These are phyloP conservation scores for Hanseniaspora vineae DNA, from an alignment of 805 yeast species.

Conservation along the genomic window DNA sequence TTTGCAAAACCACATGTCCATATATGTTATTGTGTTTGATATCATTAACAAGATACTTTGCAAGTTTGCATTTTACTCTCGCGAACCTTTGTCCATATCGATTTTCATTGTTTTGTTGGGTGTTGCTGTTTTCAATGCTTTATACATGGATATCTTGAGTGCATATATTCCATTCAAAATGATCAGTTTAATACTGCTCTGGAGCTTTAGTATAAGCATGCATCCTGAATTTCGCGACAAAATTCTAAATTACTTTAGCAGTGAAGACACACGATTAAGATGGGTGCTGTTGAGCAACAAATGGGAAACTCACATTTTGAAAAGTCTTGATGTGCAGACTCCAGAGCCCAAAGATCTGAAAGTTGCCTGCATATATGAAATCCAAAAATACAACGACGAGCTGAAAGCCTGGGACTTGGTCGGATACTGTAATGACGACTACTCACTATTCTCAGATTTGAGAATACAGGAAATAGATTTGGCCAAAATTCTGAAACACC, in stretches of 20 bases:
- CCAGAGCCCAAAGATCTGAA: constrained; percentile 31
- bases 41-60: constrained; percentile 33
- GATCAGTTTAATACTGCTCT: constrained; percentile 28
- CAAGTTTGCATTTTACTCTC: constrained; percentile 50
- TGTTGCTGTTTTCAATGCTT: constrained; percentile 20
- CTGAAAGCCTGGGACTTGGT: constrained; percentile 50
- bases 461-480: constrained; percentile 21
- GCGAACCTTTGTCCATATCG: constrained; percentile 45
- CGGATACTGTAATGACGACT: constrained; percentile 45
- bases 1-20: constrained; percentile 65
- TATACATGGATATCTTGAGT: constrained; percentile 18
- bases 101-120: constrained; percentile 30
- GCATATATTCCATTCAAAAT: constrained; percentile 14
- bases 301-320: constrained; percentile 30
- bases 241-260: constrained; percentile 34
- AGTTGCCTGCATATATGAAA: constrained; percentile 54
- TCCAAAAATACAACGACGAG: constrained; percentile 39
- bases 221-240: constrained; percentile 44
- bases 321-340: constrained; percentile 25
- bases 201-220: constrained; percentile 33
- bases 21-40: constrained; percentile 54
- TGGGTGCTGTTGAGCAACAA: constrained; percentile 35
- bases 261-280: constrained; percentile 51
- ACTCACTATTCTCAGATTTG: constrained; percentile 33
- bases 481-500: neutral